Evolutionary conservation across 306 rosid species (phyloP), one percentile per base, ranked within the genome.

Genomic region (Myrica gale): DNA sequence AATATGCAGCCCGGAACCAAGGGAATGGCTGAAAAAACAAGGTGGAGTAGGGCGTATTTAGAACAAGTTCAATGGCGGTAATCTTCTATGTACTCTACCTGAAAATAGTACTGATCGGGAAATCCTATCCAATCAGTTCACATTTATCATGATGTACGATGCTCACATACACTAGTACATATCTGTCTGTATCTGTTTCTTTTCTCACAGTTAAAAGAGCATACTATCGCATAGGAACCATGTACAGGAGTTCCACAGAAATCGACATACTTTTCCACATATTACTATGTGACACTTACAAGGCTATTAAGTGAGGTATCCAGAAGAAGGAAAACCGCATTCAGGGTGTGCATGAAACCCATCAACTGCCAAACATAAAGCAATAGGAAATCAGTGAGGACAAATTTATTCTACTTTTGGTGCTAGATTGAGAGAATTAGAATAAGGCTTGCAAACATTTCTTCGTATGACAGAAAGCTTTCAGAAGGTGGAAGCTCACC

Each of bases 281-380:
- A 32, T 32, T 32, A 32, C 37, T 32, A 32, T 20, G 9, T 57
- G 32, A 46, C 61, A 84, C 96, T 91, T 83, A 89, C 97, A 73
- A 93, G 96, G 84, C 84, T 84, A 71, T 91, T 93, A 69, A 91
- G 82, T 65, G 83, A 70, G 68, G 92, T 87, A 76, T 93, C 93
- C 76, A 88, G 81, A 69, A 91, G 91, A 72, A 91, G 92, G 81
- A 91, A 87, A 69, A 71, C 11, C 7, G 86, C 85, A 62, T 93
- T 89, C 83, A 91, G 37, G 53, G 76, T 86, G 80, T 93, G 97
- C 91, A 93, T 89, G 83, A 85, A 85, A 37, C 87, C 89, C 91
- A 86, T 87, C 84, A 93, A 78, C 97, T 93, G 96, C 78, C 79
- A 69, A 82, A 42, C 71, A 75, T 20, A 76, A 48, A 75, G 50